Evolutionary conservation across 352 stramenopile genomes (phyloP), one percentile per base, ranked within the genome.

Genomic region (Phytophthora rubi): DNA sequence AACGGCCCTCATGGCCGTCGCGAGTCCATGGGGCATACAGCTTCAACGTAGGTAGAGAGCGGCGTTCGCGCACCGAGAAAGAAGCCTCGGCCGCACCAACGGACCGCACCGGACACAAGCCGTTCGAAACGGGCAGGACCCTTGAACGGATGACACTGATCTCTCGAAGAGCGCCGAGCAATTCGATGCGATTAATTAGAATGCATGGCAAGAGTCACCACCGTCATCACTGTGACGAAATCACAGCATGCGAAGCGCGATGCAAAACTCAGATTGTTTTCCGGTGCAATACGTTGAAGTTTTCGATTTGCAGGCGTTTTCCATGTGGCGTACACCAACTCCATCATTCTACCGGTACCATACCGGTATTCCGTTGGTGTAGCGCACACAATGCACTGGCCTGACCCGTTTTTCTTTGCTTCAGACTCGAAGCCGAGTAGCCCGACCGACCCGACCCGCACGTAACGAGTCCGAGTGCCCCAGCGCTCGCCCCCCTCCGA

Each of bases 391-490:
- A 48, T n/a, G 6, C 1, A 30, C 45, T 26, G 16, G 44, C 44
- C 44, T 28, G 45, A 57, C 52, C 52, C 52, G 52, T 57, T 57
- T 57, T 57, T 57, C 52, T 57, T 57, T 57, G 53, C n/a, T 21
- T 18, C n/a, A 45, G 8, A 35, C 56, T 42, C 56, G 35, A 66
- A 56, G 48, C 59, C 28, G 52, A 42, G 30, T 42, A 16, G 35
- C 35, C 35, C 35, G 35, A 42, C 35, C 35, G 35, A 42, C 35
- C 35, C 35, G 35, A 42, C 35, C 35, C 15, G 15, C 42, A 48
- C 42, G 42, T 48, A 48, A 48, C 42, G 42, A 48, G 42, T 42
- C 35, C 35, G 12, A 42, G 35, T 42, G 35, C 35, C 35, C 35
- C 35, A 42, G 35, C 35, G 35, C 35, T 5, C 26, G 49, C 56